phyloP scores from a whole-genome alignment of 306 rosid species.

The Quercus cerris region DNA sequence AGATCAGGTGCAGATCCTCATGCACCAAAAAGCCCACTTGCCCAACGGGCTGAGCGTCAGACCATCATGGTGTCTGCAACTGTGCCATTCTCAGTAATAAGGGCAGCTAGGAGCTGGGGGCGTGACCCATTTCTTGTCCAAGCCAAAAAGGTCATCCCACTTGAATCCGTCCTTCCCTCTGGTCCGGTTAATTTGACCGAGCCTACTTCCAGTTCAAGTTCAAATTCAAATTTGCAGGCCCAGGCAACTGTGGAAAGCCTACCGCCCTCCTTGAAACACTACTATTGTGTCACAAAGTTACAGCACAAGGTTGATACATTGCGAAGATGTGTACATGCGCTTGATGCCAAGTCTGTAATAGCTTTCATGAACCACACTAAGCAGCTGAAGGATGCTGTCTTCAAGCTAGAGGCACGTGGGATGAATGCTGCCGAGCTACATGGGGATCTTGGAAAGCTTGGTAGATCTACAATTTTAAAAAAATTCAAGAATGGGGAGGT shows the following conservation, averaged over 20 bases:
- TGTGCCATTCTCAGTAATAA: constrained; percentile 81
- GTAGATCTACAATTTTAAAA: constrained; percentile 74
- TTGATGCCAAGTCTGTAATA: constrained; percentile 81
- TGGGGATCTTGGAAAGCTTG: constrained; percentile 97
- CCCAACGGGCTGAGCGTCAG: constrained; percentile 54
- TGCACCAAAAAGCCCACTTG: constrained; percentile 34
- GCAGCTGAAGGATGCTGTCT: constrained; percentile 88
- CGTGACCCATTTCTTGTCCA: constrained; percentile 73
- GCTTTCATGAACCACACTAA: constrained; percentile 92
- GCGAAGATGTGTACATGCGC: constrained; percentile 86
- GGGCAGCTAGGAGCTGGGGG: constrained; percentile 96
- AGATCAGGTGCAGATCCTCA: constrained; percentile 48
- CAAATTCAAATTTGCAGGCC: constrained; percentile 31
- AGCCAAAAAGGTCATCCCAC: constrained; percentile 62
- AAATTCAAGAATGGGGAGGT: constrained; percentile 85
- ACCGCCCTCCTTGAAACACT: constrained; percentile 82
- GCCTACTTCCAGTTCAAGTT: constrained; percentile 20
- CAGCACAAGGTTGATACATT: constrained; percentile 88
- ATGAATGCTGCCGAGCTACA: constrained; percentile 79
- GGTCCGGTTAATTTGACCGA: constrained; percentile 47
- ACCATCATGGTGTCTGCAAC: constrained; percentile 89
- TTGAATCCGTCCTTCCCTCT: constrained; percentile 52
- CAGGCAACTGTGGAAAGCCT: constrained; percentile 64
- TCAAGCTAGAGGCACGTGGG: constrained; percentile 92
- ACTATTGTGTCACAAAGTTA: constrained; percentile 65